A percentile compares a stretch with the other conserved stretches of the same genome.
phyloP scores from a whole-genome alignment of 75 land plant genomes.

The Gnetum montanum region DNA sequence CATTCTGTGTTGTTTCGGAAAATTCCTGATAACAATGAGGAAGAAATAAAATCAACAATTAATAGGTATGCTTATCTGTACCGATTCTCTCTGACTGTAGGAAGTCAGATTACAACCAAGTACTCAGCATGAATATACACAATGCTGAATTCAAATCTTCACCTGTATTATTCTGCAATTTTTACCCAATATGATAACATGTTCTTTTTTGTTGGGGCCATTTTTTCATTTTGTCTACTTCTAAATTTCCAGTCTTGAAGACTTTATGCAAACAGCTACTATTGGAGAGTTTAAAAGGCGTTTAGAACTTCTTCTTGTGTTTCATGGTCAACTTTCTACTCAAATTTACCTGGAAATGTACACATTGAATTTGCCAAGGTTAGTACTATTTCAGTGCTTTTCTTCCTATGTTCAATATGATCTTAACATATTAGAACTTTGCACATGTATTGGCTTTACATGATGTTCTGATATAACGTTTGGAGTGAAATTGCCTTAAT shows the following conservation, averaged over 20 bases:
- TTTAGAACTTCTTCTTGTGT: slow-evolving; percentile 56
- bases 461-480: neutral
- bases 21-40: slow-evolving; percentile 19
- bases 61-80: slow-evolving; percentile 31
- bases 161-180: too few relatives aligned
- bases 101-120: too few relatives aligned
- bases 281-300: slow-evolving; percentile 83
- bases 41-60: slow-evolving; percentile 34
- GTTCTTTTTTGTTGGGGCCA: too few relatives aligned
- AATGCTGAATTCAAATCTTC: too few relatives aligned
- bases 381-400: neutral
- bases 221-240: too few relatives aligned
- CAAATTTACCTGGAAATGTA: slow-evolving; percentile 13
- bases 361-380: slow-evolving; percentile 19
- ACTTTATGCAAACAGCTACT: slow-evolving; percentile 66
- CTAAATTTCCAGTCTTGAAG: slow-evolving; percentile 62
- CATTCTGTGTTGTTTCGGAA: slow-evolving; percentile 42
- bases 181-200: too few relatives aligned
- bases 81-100: neutral
- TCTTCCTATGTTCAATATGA: neutral
- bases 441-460: slow-evolving; percentile 9
- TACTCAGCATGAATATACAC: too few relatives aligned
- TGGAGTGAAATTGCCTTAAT: too few relatives aligned
- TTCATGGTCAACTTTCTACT: slow-evolving; percentile 53
- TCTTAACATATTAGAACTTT: neutral